Base-by-base conservation (phyloP, 495 filamentous ascomycete species). In the Penicillium bialowiezense region DNA sequence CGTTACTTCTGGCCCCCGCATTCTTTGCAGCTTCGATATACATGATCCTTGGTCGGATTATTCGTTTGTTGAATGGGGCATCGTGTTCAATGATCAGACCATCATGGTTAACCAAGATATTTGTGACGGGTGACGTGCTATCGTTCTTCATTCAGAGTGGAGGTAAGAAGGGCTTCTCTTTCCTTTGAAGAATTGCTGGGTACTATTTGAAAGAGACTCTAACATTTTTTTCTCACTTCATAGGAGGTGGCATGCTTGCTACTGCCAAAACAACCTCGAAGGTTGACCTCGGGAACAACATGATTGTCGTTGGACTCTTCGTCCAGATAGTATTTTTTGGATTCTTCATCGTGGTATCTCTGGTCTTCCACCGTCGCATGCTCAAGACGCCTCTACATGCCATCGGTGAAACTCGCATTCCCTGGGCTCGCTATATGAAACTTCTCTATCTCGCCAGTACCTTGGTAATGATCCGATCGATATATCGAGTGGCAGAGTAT, bases 401-500 rank as follows among this genome's bases (percentile, higher is more conserved):
- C 8, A 33, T 59, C 6, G 39, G 31, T 0, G 34, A 42, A 5
- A 40, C 17, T 9, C 9, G 19, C 0, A 40, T 71, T 9, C 61
- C 65, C 0, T 87, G 82, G 82, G 41, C 58, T 43, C 68, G 63
- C 24, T 66, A 73, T 38, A 62, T 84, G 33, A 49, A 62, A 24
- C 59, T 75, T 32, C 67, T 88, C 4, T 88, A 87, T 55, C 39
- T 38, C 0, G 68, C 63, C 3, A 77, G 70, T 35, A 56, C 47
- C 0, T 62, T 86, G 12, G 85, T 89, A 46, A 54, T 88, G 56
- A 58, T 86, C 7, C 74, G 86, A 17, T 79, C 71, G 8, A 51
- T 85, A 6, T 86, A 85, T 56, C 71, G 86, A 18, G 67, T 83
- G 29, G 57, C 81, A 6, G 85, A 89, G 64, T 88, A 82, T 50